Evolutionary conservation across 257 asterid species (phyloP), one percentile per base, ranked within the genome.

Genomic region (Solanum boliviense): DNA sequence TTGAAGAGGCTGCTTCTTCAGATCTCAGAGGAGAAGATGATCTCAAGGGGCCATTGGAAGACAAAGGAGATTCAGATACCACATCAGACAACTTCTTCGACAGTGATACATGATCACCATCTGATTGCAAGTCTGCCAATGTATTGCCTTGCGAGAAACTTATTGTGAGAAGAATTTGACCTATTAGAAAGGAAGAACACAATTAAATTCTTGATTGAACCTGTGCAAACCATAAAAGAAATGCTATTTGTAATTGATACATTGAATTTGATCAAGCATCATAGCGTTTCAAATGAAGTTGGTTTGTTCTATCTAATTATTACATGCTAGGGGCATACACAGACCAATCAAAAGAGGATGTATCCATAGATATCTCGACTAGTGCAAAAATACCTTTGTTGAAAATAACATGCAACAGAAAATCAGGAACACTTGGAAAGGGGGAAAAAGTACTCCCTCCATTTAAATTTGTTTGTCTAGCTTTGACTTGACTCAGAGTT

Each of bases 101-200:
- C 87, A 90, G 27, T 44, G 87, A 58, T 56, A 84, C 87, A 83
- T 90, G 89, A 89, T 93, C 94, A 87, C 89, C 89, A 72, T 29
- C 86, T 29, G 92, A 65, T 85, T 92, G 96, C 86, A 90, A 88
- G 85, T 96, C 99, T 89, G 82, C 87, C 46, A 89, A 84, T 56
- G 89, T 27, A 91, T 92, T 94, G 89, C 90, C 93, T 89, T 94
- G 96, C 12, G 96, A 90, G 92, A 94, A 92, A 93, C 96, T 88
- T 87, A 96, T 93, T 0, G 98, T 94, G 90, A 96, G 93, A 87
- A 96, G 99, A 91, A 97, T 97, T 91, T 94, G 94, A 89, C 99
- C 99, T 96, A 90, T 67, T 60, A 91, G 18, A 56, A 87, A 60
- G 74, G 82, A 78, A 89, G 27, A 87, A 35, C 87, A 87, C 73